Conservation (phyloP, 371 early-diverging fungal genomes). For the Mortierella sp. region DNA sequence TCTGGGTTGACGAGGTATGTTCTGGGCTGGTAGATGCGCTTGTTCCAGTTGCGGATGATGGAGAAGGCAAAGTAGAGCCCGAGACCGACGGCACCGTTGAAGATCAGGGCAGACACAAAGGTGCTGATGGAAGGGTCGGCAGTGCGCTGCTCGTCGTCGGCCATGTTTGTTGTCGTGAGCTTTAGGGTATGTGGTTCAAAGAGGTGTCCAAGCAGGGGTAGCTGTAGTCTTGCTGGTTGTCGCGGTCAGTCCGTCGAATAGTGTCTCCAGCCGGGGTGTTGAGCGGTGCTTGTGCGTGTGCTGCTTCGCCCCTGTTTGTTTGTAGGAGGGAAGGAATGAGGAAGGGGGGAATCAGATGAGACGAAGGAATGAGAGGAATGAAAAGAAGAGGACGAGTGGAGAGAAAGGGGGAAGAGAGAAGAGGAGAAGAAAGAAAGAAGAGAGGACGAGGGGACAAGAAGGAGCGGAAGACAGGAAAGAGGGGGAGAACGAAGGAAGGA, state of each 20-base stretch:
- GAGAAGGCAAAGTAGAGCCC: conserved; percentile 71
- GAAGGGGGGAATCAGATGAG: not conserved
- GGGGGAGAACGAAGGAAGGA: not conserved
- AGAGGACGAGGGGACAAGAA: not conserved
- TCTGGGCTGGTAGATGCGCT: conserved; percentile 79
- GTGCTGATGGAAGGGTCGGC: conserved; percentile 66
- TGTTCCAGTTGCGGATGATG: conserved; percentile 71
- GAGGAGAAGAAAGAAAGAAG: not conserved
- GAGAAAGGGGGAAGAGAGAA: not conserved
- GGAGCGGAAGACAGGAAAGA: not conserved
- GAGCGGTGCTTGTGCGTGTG: too few relatives aligned
- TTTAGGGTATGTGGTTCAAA: not conserved
- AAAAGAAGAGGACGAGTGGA: not conserved
- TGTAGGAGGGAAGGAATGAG: not conserved
- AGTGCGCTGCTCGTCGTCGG: not conserved
- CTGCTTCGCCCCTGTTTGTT: too few relatives aligned
- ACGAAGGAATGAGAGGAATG: not conserved
- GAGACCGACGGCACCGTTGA: conserved; percentile 72
- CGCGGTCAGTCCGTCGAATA: not conserved
- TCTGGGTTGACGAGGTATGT: conserved; percentile 74
- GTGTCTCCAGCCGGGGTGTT: not conserved
- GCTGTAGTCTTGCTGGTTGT: too few relatives aligned
- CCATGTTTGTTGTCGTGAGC: not conserved
- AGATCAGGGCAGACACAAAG: conserved; percentile 76
- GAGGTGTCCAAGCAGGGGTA: not conserved